Evolutionary conservation across 1,284 basidiomycete genomes (phyloP).

Genomic region (Naganishia albida): DNA sequence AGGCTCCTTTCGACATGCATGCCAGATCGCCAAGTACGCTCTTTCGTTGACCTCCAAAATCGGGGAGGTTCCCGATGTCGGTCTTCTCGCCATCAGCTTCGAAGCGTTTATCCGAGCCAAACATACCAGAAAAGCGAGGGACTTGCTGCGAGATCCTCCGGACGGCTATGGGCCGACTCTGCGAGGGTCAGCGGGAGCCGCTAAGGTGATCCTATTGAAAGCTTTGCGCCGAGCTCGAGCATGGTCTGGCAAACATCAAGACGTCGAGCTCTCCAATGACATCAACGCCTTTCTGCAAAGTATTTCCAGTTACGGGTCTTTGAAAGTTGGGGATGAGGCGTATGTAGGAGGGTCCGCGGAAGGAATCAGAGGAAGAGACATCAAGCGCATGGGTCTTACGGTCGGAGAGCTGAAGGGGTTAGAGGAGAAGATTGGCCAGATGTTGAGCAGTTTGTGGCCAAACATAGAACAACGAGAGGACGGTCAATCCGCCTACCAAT

Average conservation of each 20-base stretch:
- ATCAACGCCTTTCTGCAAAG: constrained; percentile 14
- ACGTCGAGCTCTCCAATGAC: not conserved
- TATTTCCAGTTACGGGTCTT: too few relatives aligned
- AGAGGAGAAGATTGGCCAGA: not conserved
- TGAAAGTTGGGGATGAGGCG: too few relatives aligned
- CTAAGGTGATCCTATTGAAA: not conserved
- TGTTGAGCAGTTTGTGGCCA: constrained; percentile 19
- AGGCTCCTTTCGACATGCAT: constrained; percentile 8
- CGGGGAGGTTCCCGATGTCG: constrained; percentile 10
- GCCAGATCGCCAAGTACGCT: constrained; percentile 7
- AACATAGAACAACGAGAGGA: constrained; percentile 2
- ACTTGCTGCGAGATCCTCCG: constrained; percentile 7
- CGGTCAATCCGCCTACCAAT: not conserved
- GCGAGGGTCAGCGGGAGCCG: not conserved
- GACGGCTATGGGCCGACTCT: not conserved
- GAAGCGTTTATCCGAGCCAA: constrained; percentile 13
- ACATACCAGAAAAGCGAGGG: constrained; percentile 16
- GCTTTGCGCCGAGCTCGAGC: constrained; percentile 13
- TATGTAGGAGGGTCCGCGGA: not conserved
- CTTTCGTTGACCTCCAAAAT: not conserved
- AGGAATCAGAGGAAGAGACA: not conserved
- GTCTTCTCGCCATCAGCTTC: constrained; percentile 10
- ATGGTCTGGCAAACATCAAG: constrained; percentile 6
- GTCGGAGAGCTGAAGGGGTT: constrained; percentile 13
- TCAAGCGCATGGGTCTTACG: constrained; percentile 9